Evolutionary conservation across 139 green algal genomes (phyloP).

Genomic region (Zygnema cylindricum): DNA sequence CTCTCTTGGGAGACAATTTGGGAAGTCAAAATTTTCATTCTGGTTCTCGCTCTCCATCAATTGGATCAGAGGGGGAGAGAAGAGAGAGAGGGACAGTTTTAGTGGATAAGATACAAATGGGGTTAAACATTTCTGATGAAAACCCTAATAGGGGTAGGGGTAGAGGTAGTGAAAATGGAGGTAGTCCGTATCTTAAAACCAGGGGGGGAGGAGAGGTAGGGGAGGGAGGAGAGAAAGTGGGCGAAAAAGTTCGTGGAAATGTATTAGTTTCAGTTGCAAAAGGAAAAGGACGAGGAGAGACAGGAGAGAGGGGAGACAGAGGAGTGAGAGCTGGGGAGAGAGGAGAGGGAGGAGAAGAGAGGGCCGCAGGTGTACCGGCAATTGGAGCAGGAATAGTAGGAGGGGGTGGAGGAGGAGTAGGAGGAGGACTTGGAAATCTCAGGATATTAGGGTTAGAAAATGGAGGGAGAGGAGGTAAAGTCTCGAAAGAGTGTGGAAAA

Average conservation of each 20-base stretch:
- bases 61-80: too few relatives aligned
- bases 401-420: not conserved
- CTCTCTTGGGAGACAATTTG: not conserved
- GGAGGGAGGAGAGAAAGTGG: too few relatives aligned
- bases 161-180: too few relatives aligned
- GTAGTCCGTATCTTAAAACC: too few relatives aligned
- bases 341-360: not conserved
- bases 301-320: not conserved
- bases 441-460: not conserved
- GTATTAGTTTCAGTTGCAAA: not conserved
- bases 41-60: not conserved
- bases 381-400: not conserved
- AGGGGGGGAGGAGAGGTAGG: too few relatives aligned
- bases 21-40: not conserved
- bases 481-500: slow-evolving; percentile 8
- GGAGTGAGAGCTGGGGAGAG: not conserved
- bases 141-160: not conserved
- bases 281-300: not conserved
- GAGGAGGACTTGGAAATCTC: not conserved
- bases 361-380: not conserved
- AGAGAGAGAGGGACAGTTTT: not conserved
- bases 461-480: not conserved
- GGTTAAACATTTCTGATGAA: not conserved
- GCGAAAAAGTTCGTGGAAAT: too few relatives aligned
- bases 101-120: not conserved